Evolutionary conservation across 306 rosid genomes (phyloP).

Genomic region (barrel medic (Medicago truncatula)): MtrunA17r5.0-ANR NC_053042.1:29318501-29319000

Average conservation of each 20-base stretch:
- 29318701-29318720: background rate
- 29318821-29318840: background rate
- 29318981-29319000: background rate
- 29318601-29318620: background rate
- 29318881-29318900: background rate
- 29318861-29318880: background rate
- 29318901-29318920: background rate
- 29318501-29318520: conserved; percentile 9
- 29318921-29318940: background rate
- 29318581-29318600: background rate
- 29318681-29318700: background rate
- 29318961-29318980: too few species aligned
- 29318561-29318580: conserved; percentile 5
- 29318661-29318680: background rate
- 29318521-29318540: background rate
- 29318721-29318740: background rate
- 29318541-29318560: conserved; percentile 13
- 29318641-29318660: background rate
- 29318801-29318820: too few species aligned
- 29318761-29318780: too few species aligned
- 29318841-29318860: background rate
- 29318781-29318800: too few species aligned
- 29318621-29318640: background rate
- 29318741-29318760: background rate
- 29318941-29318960: background rate